Evolutionary conservation across 768 basidiomycete genomes (phyloP).

Genomic region (Lyophyllum atratum): DNA sequence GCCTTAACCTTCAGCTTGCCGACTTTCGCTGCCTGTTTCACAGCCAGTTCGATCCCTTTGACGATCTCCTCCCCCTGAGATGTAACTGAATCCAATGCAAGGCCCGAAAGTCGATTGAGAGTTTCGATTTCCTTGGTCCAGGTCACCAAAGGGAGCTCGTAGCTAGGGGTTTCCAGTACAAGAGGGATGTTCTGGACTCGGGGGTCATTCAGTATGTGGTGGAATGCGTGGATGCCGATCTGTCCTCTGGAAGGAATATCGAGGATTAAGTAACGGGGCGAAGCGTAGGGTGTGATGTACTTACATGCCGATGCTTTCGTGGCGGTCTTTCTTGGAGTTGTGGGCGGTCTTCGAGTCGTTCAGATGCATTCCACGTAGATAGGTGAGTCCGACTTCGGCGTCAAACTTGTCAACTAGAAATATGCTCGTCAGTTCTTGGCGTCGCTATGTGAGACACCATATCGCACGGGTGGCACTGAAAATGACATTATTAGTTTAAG

Average conservation of each 20-base stretch:
- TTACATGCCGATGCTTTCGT: constrained; percentile 84
- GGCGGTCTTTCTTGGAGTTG: constrained; percentile 72
- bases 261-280: background rate
- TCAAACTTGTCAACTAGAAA: constrained; percentile 64
- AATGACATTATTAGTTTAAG: background rate
- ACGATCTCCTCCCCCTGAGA: background rate
- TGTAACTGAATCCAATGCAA: background rate
- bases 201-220: constrained; percentile 65
- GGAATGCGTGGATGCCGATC: constrained; percentile 64
- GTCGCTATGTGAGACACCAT: background rate
- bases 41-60: background rate
- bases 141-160: constrained; percentile 58
- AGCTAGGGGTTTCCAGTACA: constrained; percentile 79
- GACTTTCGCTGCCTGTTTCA: background rate
- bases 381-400: constrained; percentile 64
- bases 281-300: constrained; percentile 20
- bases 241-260: constrained; percentile 52
- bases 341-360: constrained; percentile 78
- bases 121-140: background rate
- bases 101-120: background rate
- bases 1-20: background rate
- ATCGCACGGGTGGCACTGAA: constrained; percentile 26
- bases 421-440: background rate
- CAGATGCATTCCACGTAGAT: constrained; percentile 81
- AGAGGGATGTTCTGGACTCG: constrained; percentile 73